phyloP scores from a whole-genome alignment of 371 early-diverging fungal genomes.

The Mucor irregularis region DNA sequence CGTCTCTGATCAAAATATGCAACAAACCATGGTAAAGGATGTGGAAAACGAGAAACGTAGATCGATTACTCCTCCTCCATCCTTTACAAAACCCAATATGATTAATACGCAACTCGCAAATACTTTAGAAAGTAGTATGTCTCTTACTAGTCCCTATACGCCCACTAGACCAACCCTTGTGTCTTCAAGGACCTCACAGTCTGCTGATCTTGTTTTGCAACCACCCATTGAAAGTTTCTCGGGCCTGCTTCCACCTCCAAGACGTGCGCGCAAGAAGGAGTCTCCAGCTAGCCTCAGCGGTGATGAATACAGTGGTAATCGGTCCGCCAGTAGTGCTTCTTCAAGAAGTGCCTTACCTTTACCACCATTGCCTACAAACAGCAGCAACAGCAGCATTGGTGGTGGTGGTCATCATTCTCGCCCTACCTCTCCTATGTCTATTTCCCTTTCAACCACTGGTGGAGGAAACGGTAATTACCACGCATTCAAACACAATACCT shows the following conservation, averaged over 20 bases:
- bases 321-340: not conserved
- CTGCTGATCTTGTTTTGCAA: not conserved
- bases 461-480: no score
- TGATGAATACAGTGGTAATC: not conserved
- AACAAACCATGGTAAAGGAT: not conserved
- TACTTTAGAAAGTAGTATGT: not conserved
- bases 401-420: no score
- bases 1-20: conserved; percentile 10
- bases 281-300: not conserved
- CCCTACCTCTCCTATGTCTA: conserved; percentile 4
- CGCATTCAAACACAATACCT: no score
- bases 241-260: conserved; percentile 13
- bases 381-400: no score
- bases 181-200: not conserved
- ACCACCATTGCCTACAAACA: not conserved
- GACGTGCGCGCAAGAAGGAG: conserved; percentile 8
- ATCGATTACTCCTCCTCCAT: conserved; percentile 2
- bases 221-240: not conserved
- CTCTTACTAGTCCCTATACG: not conserved
- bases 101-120: conserved; percentile 15
- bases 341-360: not conserved
- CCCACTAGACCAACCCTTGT: not conserved
- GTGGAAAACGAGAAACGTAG: not conserved
- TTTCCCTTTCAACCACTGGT: no score
- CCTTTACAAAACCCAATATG: not conserved